phyloP scores from a whole-genome alignment of 345 rosid species.

The Salix purpurea region DNA sequence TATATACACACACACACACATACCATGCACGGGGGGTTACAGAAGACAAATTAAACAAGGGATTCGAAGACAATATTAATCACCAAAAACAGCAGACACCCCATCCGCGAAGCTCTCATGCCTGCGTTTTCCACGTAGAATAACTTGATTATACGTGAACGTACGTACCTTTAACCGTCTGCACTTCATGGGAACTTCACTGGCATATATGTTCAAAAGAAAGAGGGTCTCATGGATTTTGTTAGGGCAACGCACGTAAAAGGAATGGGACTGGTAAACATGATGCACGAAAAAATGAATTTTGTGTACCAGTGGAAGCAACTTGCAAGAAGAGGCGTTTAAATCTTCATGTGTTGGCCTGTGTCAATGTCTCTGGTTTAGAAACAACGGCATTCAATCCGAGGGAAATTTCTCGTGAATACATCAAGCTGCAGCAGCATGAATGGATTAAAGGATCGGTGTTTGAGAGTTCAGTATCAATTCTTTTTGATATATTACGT shows the following conservation, averaged over 20 bases:
- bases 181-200: not conserved
- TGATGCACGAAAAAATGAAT: not conserved
- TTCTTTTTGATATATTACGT: too few species aligned
- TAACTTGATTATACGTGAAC: not conserved
- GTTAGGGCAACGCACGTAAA: constrained; percentile 24
- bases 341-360: too few species aligned
- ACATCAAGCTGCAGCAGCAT: too few species aligned
- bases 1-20: not conserved
- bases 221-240: constrained; percentile 2
- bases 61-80: not conserved
- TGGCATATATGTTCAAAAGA: not conserved
- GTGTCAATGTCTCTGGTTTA: too few species aligned
- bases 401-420: too few species aligned
- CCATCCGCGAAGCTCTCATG: constrained; percentile 25
- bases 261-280: not conserved
- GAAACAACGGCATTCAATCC: too few species aligned
- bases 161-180: constrained; percentile 23
- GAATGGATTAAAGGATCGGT: too few species aligned
- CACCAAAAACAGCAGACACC: constrained; percentile 9
- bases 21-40: not conserved
- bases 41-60: not conserved
- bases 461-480: too few species aligned
- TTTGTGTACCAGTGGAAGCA: not conserved
- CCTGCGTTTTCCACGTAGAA: constrained; percentile 22
- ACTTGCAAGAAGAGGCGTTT: not conserved